These are phyloP conservation scores for Sindora glabra DNA, from an alignment of 306 rosid species.

Conservation along the genomic window DNA sequence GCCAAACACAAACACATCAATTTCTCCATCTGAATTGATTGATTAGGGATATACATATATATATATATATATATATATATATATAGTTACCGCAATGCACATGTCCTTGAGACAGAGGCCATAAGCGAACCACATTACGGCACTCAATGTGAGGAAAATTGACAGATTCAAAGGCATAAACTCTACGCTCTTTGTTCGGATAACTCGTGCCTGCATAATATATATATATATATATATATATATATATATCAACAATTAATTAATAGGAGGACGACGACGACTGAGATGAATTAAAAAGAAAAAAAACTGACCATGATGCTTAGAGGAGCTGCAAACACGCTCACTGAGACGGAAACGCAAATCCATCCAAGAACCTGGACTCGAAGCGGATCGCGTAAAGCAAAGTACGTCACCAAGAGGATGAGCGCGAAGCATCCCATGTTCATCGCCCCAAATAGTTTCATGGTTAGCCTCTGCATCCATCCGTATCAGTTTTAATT, in stretches of 20 bases:
- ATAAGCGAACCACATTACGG: slow-evolving; percentile 73
- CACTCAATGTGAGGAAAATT: slow-evolving; percentile 76
- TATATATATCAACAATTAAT: no score
- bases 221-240: background rate
- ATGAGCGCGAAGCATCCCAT: slow-evolving; percentile 45
- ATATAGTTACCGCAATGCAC: slow-evolving; percentile 61
- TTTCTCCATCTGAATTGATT: background rate
- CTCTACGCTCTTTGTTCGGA: slow-evolving; percentile 70
- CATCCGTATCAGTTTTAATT: background rate
- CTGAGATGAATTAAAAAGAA: no score
- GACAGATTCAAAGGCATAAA: slow-evolving; percentile 75
- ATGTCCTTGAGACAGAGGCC: slow-evolving; percentile 67
- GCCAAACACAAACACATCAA: background rate
- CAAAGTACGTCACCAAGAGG: slow-evolving; percentile 34
- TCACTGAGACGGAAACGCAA: slow-evolving; percentile 49
- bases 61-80: background rate
- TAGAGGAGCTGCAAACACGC: slow-evolving; percentile 81
- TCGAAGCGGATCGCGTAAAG: slow-evolving; percentile 18
- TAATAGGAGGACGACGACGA: no score
- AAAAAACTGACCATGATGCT: slow-evolving; percentile 73
- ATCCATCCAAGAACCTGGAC: slow-evolving; percentile 73
- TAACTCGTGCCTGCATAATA: slow-evolving; percentile 53
- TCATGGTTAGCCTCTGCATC: slow-evolving; percentile 45
- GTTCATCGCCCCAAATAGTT: slow-evolving; percentile 49
- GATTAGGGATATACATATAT: no score